Percentiles rank a stretch among this genome's conserved stretches.
These are phyloP conservation scores for Fonsecaea monophora DNA, from an alignment of 2,329 filamentous ascomycete genomes.

Conservation along the genomic window DNA sequence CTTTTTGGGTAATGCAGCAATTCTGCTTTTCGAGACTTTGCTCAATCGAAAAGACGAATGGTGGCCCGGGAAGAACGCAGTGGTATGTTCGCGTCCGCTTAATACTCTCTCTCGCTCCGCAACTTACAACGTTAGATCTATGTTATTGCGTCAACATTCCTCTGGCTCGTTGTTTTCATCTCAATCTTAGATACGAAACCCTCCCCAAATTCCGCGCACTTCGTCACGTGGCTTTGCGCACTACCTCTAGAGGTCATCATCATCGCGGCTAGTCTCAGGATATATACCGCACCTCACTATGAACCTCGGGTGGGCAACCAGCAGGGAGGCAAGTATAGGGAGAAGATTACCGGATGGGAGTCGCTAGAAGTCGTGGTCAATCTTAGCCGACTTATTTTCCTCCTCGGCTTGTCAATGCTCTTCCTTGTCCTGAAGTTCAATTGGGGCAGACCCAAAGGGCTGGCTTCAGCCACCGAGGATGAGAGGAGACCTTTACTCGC, in stretches of 20 bases:
- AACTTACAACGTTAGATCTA: constrained; percentile 69
- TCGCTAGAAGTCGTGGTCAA: constrained; percentile 60
- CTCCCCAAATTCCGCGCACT: constrained; percentile 79
- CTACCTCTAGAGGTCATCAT: constrained; percentile 76
- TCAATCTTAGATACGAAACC: constrained; percentile 83
- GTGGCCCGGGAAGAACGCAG: constrained; percentile 82
- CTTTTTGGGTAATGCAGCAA: constrained; percentile 75
- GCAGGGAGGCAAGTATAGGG: constrained; percentile 50
- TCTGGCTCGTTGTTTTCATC: constrained; percentile 84
- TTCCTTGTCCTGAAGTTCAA: constrained; percentile 63
- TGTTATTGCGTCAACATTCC: constrained; percentile 81
- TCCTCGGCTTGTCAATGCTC: constrained; percentile 66
- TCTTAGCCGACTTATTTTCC: constrained; percentile 70
- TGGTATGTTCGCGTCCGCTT: constrained; percentile 62
- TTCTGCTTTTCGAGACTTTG: constrained; percentile 77
- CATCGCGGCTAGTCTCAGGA: constrained; percentile 69
- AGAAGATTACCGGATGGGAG: constrained; percentile 53
- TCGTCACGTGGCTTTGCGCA: constrained; percentile 77
- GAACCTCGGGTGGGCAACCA: constrained; percentile 63
- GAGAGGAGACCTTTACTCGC: constrained; percentile 53
- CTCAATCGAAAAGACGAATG: constrained; percentile 68
- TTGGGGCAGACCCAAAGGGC: constrained; percentile 45
- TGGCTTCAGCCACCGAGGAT: constrained; percentile 47
- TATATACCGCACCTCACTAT: constrained; percentile 72
- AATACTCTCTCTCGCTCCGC: constrained; percentile 3